Percentiles rank a stretch among this genome's conserved stretches.
These are phyloP conservation scores for Sporothrix mexicana DNA, from an alignment of 2,329 filamentous ascomycete species.

Conservation along the genomic window DNA sequence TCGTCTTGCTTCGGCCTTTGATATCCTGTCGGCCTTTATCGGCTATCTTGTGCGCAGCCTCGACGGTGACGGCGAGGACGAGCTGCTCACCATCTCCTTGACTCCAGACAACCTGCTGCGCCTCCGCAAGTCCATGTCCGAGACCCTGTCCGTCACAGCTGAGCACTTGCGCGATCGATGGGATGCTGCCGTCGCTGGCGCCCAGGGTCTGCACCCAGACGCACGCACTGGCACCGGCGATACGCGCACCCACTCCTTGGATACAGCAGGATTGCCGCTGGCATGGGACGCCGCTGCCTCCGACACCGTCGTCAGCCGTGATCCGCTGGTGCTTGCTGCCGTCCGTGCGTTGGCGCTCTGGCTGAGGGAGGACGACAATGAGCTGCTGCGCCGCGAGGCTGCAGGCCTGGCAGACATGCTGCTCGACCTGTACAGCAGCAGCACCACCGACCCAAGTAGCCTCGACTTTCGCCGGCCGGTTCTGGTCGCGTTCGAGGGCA, in stretches of 20 bases:
- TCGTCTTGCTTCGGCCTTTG: constrained; percentile 65
- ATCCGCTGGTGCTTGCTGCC: constrained; percentile 65
- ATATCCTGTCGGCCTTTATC: constrained; percentile 66
- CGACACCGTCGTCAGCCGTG: constrained; percentile 54
- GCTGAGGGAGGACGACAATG: constrained; percentile 72
- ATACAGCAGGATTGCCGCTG: constrained; percentile 50
- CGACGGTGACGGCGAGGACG: constrained; percentile 58
- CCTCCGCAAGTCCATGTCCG: constrained; percentile 64
- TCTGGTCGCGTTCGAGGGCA: constrained; percentile 64
- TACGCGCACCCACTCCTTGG: constrained; percentile 38
- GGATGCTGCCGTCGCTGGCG: constrained; percentile 69
- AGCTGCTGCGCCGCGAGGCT: constrained; percentile 60
- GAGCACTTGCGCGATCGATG: constrained; percentile 73
- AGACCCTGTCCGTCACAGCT: constrained; percentile 66
- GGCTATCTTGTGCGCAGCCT: constrained; percentile 61
- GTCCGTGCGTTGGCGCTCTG: constrained; percentile 66
- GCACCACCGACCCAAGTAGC: constrained; percentile 37
- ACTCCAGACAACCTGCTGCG: constrained; percentile 65
- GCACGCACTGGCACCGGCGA: constrained; percentile 56
- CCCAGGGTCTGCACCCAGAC: constrained; percentile 64
- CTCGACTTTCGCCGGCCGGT: constrained; percentile 64
- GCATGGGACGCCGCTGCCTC: constrained; percentile 64
- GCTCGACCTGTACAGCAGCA: constrained; percentile 60
- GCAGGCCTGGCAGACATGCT: constrained; percentile 68
- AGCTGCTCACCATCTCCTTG: constrained; percentile 41